A percentile compares a stretch with the other conserved stretches of the same genome.
Evolutionary conservation across 1,284 basidiomycete species (phyloP).

Genomic region (Ceratobasidium papillatum): DNA sequence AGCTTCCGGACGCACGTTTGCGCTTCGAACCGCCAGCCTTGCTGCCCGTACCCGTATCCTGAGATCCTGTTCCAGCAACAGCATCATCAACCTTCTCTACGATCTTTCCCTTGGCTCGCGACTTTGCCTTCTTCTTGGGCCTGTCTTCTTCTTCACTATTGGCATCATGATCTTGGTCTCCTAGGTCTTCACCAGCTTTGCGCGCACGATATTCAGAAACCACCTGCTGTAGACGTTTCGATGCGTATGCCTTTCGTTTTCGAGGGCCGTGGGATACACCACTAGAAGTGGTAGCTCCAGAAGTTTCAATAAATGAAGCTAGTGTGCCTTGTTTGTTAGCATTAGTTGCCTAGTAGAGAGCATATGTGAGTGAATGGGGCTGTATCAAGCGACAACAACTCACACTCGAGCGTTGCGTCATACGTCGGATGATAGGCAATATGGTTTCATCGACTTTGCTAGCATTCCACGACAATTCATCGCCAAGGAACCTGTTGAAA

Average conservation of each 20-base stretch:
- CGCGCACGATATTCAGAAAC: conserved; percentile 38
- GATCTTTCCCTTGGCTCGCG: neutral
- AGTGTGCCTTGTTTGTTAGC: conserved; percentile 67
- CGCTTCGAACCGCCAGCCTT: conserved; percentile 24
- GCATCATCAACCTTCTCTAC: conserved; percentile 31
- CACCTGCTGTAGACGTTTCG: conserved; percentile 89
- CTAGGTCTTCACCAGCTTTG: conserved; percentile 39
- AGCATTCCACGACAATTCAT: conserved; percentile 88
- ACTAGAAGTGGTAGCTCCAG: conserved; percentile 50
- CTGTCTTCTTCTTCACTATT: conserved; percentile 31
- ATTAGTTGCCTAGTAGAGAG: conserved; percentile 59
- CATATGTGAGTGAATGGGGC: neutral
- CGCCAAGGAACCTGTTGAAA: conserved; percentile 74
- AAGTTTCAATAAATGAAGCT: conserved; percentile 61
- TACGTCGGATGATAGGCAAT: conserved; percentile 91
- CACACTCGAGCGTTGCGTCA: conserved; percentile 81
- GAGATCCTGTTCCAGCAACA: conserved; percentile 11
- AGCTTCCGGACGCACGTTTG: conserved; percentile 28
- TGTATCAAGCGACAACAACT: conserved; percentile 40
- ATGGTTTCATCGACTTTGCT: conserved; percentile 91
- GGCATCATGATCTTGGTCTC: conserved; percentile 32
- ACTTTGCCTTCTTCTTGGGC: conserved; percentile 31
- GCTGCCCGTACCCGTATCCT: conserved; percentile 24
- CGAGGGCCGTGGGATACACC: conserved; percentile 73
- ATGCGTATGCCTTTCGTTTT: conserved; percentile 80